Evolutionary conservation across 768 basidiomycete genomes (phyloP).

Genomic region (Boletus vermiculosoides): DNA sequence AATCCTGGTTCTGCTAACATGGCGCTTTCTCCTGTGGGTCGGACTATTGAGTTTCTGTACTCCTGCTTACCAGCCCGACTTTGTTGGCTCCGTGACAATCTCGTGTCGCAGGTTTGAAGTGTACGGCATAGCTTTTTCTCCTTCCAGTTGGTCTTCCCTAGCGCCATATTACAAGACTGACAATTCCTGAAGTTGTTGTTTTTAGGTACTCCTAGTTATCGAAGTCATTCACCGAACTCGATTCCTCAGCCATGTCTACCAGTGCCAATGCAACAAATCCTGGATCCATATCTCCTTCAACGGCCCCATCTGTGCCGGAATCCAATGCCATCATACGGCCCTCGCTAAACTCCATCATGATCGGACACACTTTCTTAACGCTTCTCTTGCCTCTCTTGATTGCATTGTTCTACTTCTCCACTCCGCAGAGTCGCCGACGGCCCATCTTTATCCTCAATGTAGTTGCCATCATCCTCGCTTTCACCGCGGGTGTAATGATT

Average conservation of each 20-base stretch:
- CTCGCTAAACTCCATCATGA: constrained; percentile 26
- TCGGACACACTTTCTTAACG: constrained; percentile 31
- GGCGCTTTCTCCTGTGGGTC: not conserved
- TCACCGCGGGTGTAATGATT: constrained; percentile 20
- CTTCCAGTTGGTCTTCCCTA: not conserved
- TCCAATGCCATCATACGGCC: constrained; percentile 16
- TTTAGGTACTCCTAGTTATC: not conserved
- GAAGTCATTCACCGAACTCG: not conserved
- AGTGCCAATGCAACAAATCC: constrained; percentile 3
- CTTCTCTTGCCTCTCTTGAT: constrained; percentile 32
- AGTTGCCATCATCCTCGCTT: constrained; percentile 19
- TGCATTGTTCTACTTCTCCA: constrained; percentile 33
- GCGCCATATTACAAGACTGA: not conserved
- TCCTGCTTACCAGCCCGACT: not conserved
- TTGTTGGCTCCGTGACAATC: not conserved
- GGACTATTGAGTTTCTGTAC: not conserved
- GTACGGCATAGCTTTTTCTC: not conserved
- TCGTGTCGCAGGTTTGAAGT: not conserved
- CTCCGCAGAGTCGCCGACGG: constrained; percentile 19
- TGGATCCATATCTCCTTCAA: not conserved
- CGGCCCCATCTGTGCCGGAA: not conserved
- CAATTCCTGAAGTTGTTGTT: not conserved
- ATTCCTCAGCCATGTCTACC: constrained; percentile 11
- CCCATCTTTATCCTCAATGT: constrained; percentile 34
- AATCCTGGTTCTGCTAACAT: not conserved